Evolutionary conservation across 768 basidiomycete species (phyloP), one percentile per base, ranked within the genome.

Genomic region (Mycena filopes): DNA sequence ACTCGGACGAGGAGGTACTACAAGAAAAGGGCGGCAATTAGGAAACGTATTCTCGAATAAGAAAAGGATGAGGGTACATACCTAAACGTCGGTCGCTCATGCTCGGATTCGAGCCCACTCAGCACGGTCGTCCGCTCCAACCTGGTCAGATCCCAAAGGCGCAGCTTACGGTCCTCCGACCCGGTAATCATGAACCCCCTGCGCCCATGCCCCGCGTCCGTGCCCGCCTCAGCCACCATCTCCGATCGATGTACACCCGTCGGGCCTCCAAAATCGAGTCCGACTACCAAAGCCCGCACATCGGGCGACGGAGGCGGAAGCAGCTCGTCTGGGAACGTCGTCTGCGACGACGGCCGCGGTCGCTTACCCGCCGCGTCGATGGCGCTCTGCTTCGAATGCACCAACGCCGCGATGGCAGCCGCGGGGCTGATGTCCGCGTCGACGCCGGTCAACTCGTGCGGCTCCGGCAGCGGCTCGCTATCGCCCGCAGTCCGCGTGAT

Each of bases 81-180:
- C 95, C 88, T 92, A 77, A 94, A 98, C 7, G 82, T 79, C 6
- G 94, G 92, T 68, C 86, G 86, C 51, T 96, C 94, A 31, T 82
- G 78, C 55, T 96, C 95, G 21, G 82, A 81, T 67, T 94, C 94
- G 2, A 86, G 78, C 2, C 94, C 94, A 74, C 91, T 95, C 58
- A 99, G 78, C 21, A 98, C 84, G 0, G 86, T 82, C 13, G 95
- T 94, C 31, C 89, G 85, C 61, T 93, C 89, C 28, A 89, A 75
- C 69, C 84, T 87, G 10, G 82, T 86, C 62, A 98, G 74, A 76
- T 99, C 96, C 96, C 95, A 98, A 67, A 94, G 82, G 26, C 95
- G 84, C 42, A 99, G 83, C 70, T 89, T 90, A 51, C 91, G 85
- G 77, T 99, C 98, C 70, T 96, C 94, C 0, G 96, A 97, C 1